Evolutionary conservation across 225 moss, liverwort and hornwort species (phyloP).

Genomic region (Antitrichia curtipendula): DNA sequence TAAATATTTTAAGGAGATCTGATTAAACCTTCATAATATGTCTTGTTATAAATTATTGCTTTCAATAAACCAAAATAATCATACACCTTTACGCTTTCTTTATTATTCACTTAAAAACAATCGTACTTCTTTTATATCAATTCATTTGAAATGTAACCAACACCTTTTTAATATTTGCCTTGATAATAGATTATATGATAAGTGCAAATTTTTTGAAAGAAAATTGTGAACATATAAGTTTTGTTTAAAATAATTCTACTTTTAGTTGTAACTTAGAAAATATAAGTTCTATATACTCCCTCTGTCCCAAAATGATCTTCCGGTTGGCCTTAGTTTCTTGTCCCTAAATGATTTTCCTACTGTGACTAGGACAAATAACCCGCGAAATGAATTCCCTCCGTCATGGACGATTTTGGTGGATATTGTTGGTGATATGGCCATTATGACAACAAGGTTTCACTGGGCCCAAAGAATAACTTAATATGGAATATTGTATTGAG

Average conservation of each 20-base stretch:
- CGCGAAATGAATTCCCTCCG: no score
- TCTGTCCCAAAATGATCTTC: no score
- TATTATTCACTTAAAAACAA: neutral
- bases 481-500: no score
- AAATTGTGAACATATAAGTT: neutral
- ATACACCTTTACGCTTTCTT: neutral
- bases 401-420: no score
- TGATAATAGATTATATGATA: neutral
- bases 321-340: no score
- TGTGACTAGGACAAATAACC: no score
- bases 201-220: neutral
- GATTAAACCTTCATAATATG: neutral
- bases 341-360: no score
- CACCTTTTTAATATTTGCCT: neutral
- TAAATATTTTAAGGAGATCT: no score
- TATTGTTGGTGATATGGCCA: no score
- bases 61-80: neutral
- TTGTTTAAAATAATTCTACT: neutral
- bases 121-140: rapidly evolving
- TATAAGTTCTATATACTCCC: neutral
- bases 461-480: no score
- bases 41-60: no score
- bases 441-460: no score
- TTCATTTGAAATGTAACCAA: neutral
- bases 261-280: neutral